phyloP scores from a whole-genome alignment of 345 rosid species.

The Linum trigynum region DNA sequence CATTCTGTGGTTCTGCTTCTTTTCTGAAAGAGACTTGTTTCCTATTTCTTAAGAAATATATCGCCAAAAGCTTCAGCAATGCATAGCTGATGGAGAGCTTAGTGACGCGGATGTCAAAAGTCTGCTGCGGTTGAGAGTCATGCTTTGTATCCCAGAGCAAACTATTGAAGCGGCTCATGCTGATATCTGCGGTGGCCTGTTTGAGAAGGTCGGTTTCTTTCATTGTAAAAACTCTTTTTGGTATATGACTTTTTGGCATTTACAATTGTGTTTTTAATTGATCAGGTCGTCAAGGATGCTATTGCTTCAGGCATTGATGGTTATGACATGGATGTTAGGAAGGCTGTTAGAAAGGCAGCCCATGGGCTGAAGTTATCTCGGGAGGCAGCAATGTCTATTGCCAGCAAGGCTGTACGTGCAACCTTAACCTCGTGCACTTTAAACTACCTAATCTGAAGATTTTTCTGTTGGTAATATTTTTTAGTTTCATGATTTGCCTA shows the following conservation, averaged over 20 bases:
- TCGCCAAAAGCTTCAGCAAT: constrained; percentile 89
- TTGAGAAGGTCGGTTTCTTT: constrained; percentile 61
- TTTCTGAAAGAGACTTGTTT: constrained; percentile 12
- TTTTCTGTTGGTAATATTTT: not conserved
- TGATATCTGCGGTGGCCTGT: constrained; percentile 86
- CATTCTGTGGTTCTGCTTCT: not conserved
- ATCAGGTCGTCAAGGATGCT: constrained; percentile 83
- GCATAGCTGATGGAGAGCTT: constrained; percentile 75
- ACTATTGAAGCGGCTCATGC: constrained; percentile 79
- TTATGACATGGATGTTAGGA: constrained; percentile 63
- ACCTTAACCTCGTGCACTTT: not conserved
- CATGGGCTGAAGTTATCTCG: constrained; percentile 62
- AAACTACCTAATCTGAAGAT: constrained; percentile 1
- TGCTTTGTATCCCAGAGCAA: constrained; percentile 92
- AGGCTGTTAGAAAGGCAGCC: constrained; percentile 77
- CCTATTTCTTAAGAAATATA: constrained; percentile 54
- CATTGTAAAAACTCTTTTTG: not conserved
- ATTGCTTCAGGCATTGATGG: constrained; percentile 85
- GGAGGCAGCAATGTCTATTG: constrained; percentile 87
- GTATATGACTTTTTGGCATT: not conserved
- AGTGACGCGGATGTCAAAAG: constrained; percentile 72
- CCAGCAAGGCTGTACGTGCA: constrained; percentile 71
- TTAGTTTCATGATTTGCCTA: constrained; percentile 4
- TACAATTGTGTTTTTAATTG: constrained; percentile 8
- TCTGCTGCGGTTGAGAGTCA: constrained; percentile 61